Base-by-base conservation (phyloP, 2,329 filamentous ascomycete genomes). In the Xylaria hypoxylon region DNA sequence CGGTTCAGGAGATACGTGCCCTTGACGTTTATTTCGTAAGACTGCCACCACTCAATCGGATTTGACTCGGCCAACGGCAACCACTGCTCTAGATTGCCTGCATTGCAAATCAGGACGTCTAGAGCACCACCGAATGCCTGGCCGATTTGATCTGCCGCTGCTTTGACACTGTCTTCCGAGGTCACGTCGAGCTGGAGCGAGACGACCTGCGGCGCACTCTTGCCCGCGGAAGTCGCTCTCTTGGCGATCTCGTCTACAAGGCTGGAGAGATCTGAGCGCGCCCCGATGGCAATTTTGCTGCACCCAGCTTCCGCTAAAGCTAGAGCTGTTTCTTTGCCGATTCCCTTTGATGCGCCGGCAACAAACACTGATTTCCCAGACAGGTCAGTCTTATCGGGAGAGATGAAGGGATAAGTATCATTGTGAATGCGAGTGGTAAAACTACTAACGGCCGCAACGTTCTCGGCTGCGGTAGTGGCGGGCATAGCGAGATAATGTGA, bases 301-400 rank as follows among this genome's bases (percentile, higher is more conserved):
- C 81, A 83, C 6, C 83, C 83, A 2, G 85, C 85, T 66, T 75
- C 77, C 35, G 85, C 86, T 72, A 81, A 87, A 35, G 82, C 79
- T 22, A 85, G 70, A 1, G 84, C 85, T 3, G 80, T 86, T 31
- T 80, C 77, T 2, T 76, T 79, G 7, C 86, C 85, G 58, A 86
- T 80, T 26, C 84, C 83, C 50, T 80, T 82, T 3, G 82, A 83
- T 1, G 82, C 84, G 7, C 85, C 85, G 5, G 80, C 84, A 55
- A 87, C 80, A 64, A 88, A 79, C 55, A 77, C 73, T 2, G 75
- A 77, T 61, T 62, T 74, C 10, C 76, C 75, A n/a, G 63, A 59
- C 3, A 76, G 69, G 59, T 75, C 52, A 4, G 60, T 47, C 26
- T 72, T 72, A 10, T 67, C 64, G 5, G 72, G 67, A 1, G 73